Evolutionary conservation across 2,329 filamentous ascomycete species (phyloP).

Genomic region (Pseudocercospora eumusae): DNA sequence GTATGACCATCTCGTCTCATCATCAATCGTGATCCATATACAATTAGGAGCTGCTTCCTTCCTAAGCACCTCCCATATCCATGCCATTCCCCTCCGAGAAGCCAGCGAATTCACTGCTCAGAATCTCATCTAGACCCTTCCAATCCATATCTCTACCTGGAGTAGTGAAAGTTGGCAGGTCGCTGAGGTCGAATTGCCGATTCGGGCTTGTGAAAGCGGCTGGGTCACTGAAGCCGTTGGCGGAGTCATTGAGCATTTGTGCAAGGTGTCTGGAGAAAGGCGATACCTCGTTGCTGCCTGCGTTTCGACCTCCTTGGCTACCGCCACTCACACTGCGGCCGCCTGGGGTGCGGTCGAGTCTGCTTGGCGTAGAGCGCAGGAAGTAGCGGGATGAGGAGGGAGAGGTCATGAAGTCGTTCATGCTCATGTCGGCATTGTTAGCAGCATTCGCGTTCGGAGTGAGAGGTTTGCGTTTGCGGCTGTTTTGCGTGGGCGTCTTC

Average conservation of each 20-base stretch:
- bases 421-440: slow-evolving; percentile 26
- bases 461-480: slow-evolving; percentile 38
- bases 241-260: slow-evolving; percentile 60
- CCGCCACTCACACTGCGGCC: slow-evolving; percentile 32
- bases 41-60: neutral
- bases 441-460: slow-evolving; percentile 36
- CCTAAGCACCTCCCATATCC: neutral
- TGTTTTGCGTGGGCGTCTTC: slow-evolving; percentile 49
- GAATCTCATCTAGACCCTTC: slow-evolving; percentile 34
- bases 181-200: slow-evolving; percentile 37
- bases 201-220: slow-evolving; percentile 35
- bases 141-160: slow-evolving; percentile 36
- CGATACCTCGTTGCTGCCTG: slow-evolving; percentile 44
- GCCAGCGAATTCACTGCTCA: slow-evolving; percentile 37
- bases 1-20: neutral
- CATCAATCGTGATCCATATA: slow-evolving; percentile 1
- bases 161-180: slow-evolving; percentile 38
- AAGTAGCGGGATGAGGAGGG: slow-evolving; percentile 42
- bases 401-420: slow-evolving; percentile 42
- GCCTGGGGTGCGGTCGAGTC: slow-evolving; percentile 38
- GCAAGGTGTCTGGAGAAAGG: slow-evolving; percentile 65
- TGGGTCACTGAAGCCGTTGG: slow-evolving; percentile 25
- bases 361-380: slow-evolving; percentile 44
- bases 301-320: slow-evolving; percentile 14
- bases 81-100: neutral